Evolutionary conservation across 768 basidiomycete species (phyloP).

Genomic region (Obba rivulosa): DNA sequence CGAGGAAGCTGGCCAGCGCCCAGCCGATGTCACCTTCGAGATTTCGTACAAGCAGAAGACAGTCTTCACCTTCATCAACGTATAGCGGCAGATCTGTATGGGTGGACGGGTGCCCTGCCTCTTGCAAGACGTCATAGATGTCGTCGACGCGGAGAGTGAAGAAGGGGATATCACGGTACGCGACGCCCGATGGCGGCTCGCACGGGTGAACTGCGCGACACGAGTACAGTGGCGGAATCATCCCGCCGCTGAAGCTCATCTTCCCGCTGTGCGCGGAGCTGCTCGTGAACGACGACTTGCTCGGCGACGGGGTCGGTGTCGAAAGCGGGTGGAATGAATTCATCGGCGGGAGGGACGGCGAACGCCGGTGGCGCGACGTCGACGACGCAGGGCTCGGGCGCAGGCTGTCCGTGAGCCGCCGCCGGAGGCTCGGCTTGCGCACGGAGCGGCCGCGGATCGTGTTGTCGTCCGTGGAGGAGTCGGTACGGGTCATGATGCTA

Average conservation of each 20-base stretch:
- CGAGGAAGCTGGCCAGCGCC: conserved; percentile 78
- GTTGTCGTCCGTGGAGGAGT: conserved; percentile 4
- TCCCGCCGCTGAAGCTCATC: conserved; percentile 7
- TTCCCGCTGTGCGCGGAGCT: neutral
- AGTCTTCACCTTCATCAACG: conserved; percentile 75
- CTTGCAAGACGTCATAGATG: conserved; percentile 62
- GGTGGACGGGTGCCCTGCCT: conserved; percentile 73
- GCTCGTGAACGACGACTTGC: conserved; percentile 5
- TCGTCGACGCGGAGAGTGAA: conserved; percentile 63
- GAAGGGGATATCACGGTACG: conserved; percentile 74
- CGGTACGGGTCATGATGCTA: neutral
- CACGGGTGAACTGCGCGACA: conserved; percentile 69
- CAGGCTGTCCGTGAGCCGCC: conserved; percentile 21
- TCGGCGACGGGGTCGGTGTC: conserved; percentile 11
- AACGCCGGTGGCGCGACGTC: conserved; percentile 17
- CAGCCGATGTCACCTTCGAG: conserved; percentile 56
- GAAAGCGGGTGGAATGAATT: conserved; percentile 5
- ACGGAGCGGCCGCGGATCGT: conserved; percentile 13
- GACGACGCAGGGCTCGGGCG: conserved; percentile 8
- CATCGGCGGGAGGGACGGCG: conserved; percentile 17
- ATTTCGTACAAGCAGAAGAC: conserved; percentile 68
- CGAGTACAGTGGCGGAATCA: conserved; percentile 44
- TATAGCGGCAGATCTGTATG: conserved; percentile 71
- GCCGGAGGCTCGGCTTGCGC: conserved; percentile 22
- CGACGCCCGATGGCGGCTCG: conserved; percentile 53